Evolutionary conservation across 257 asterid species (phyloP), one percentile per base, ranked within the genome.

Genomic region (Nicotiana attenuata): DNA sequence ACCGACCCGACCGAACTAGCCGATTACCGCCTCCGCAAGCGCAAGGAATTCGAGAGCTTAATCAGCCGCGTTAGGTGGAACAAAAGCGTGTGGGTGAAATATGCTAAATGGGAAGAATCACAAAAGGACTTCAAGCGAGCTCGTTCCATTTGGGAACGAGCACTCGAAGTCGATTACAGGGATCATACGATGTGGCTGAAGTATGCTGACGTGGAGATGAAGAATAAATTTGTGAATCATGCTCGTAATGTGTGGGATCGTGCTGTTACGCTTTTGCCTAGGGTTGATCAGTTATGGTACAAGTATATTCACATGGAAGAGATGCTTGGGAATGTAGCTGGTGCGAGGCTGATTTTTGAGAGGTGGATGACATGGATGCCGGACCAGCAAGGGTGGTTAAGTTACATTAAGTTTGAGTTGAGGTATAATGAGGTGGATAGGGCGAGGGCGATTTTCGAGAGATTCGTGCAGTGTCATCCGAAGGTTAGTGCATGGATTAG

Each of bases 221-320:
- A 92, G 91, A 93, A 91, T 57, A 93, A 93, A 87, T 91, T 88
- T 19, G 22, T 91, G 41, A 92, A 92, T 71, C 94, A 91, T 63
- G 99, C 99, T 0, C 81, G 98, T 83, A 95, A 92, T 19, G 93
- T 92, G 0, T 95, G 97, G 98, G 98, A 93, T 79, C 85, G 97
- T 0, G 97, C 98, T 0, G 91, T 92, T 3, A 85, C 88, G 8
- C 71, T 90, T 50, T 84, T 95, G 89, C 99, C 99, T 7, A 88
- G 97, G 41, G 92, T 95, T 67, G 99, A 95, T 85, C 97, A 93
- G 82, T 45, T 95, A 45, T 95, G 99, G 99, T 93, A 91, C 80
- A 92, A 95, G 89, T 95, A 93, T 50, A 92, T 95, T 55, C 99
- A 95, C 50, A 95, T 93, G 99, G 99, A 95, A 80, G 98, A 93